These are phyloP conservation scores for Dacryopinax spathularia DNA, from an alignment of 768 basidiomycete species.

Conservation along the genomic window DNA sequence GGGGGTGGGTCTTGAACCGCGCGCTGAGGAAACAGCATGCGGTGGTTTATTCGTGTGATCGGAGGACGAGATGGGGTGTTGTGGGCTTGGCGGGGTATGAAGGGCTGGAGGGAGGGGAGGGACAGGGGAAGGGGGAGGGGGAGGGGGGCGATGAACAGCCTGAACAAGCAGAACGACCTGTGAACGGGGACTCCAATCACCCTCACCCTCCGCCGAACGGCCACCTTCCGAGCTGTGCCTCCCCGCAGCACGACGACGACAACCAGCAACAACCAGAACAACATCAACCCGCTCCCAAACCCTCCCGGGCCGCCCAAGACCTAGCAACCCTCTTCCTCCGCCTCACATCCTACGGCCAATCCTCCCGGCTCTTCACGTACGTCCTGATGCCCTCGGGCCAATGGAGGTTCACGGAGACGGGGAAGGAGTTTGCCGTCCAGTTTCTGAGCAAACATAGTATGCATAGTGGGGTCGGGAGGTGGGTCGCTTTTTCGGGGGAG, in stretches of 20 bases:
- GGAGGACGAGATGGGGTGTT: conserved; percentile 26
- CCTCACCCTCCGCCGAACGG: too few species aligned
- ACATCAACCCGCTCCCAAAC: not conserved
- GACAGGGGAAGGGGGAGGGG: conserved; percentile 5
- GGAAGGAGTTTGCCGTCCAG: conserved; percentile 32
- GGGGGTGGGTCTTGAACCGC: conserved; percentile 28
- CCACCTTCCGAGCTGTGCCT: too few species aligned
- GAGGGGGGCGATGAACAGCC: too few species aligned
- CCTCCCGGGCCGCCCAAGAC: conserved; percentile 15
- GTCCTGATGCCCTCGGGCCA: conserved; percentile 33
- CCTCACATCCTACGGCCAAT: conserved; percentile 30
- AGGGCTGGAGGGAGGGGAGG: not conserved
- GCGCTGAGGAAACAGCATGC: conserved; percentile 31
- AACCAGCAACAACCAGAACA: not conserved
- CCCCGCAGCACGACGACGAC: not conserved
- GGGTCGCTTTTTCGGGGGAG: conserved; percentile 34
- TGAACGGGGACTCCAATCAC: too few species aligned
- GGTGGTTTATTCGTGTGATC: conserved; percentile 28
- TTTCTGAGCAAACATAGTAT: conserved; percentile 34
- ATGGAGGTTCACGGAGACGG: conserved; percentile 35
- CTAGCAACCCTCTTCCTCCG: conserved; percentile 27
- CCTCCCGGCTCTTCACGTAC: conserved; percentile 33
- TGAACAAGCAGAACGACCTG: too few species aligned
- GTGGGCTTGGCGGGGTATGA: conserved; percentile 16
- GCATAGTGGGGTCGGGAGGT: conserved; percentile 32